These are phyloP conservation scores for Erodium maritimum DNA, from an alignment of 345 rosid genomes.

Conservation along the genomic window DNA sequence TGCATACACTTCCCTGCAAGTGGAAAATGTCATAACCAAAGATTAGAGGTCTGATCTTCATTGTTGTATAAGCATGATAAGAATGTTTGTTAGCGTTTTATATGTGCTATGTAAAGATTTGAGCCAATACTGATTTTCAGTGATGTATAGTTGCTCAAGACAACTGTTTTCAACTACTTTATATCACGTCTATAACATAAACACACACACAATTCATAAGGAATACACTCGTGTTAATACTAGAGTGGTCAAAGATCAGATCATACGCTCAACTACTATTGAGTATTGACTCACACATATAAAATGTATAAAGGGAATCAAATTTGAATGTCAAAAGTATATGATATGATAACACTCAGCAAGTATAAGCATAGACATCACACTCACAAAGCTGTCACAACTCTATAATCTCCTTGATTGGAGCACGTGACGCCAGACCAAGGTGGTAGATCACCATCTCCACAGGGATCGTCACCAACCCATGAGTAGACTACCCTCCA, in stretches of 20 bases:
- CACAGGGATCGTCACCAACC: constrained; percentile 98
- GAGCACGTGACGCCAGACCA: constrained; percentile 98
- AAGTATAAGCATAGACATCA: not conserved
- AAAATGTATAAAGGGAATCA: no score
- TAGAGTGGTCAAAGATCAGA: no score
- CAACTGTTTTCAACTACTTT: no score
- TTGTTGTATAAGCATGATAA: not conserved
- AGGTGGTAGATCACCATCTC: constrained; percentile 72
- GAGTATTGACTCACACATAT: no score
- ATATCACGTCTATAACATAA: no score
- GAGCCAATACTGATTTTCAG: no score
- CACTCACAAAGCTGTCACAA: constrained; percentile 72
- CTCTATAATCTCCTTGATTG: constrained; percentile 74
- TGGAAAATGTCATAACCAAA: not conserved
- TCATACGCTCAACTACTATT: no score
- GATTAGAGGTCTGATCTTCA: not conserved
- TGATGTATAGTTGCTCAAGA: no score
- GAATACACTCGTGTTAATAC: no score
- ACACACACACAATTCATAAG: no score
- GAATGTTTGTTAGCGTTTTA: not conserved
- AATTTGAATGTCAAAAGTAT: no score
- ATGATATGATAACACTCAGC: no score
- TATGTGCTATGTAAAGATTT: not conserved
- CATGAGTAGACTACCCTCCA: constrained; percentile 97
- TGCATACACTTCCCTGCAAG: constrained; percentile 72